Percentiles rank a stretch among this genome's conserved stretches.
Conservation (phyloP, 2,329 filamentous ascomycete genomes). For the Trichoderma sp. region DNA sequence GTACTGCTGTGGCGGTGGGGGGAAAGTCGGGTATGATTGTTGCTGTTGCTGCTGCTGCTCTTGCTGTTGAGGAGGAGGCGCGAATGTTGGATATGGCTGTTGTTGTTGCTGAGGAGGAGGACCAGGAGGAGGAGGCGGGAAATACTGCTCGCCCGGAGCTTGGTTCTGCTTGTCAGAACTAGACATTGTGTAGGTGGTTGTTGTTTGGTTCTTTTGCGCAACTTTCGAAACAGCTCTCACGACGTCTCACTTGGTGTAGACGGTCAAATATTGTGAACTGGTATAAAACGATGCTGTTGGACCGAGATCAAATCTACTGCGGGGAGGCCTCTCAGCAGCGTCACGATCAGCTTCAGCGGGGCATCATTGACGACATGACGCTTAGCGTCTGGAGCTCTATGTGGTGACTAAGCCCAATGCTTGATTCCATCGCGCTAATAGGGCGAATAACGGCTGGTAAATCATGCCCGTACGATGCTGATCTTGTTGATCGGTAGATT, state of each 20-base stretch:
- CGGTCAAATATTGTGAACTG: background rate
- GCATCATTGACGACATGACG: background rate
- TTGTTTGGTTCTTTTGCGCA: background rate
- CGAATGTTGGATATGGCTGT: background rate
- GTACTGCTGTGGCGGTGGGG: conserved; percentile 13
- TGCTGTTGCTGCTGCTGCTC: conserved; percentile 9
- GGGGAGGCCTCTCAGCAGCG: background rate
- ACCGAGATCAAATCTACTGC: background rate
- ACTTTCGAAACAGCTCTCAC: background rate
- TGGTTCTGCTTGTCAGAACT: conserved; percentile 7
- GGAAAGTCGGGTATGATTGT: conserved; percentile 8
- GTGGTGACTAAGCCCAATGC: conserved; percentile 10
- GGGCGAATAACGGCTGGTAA: background rate
- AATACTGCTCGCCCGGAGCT: conserved; percentile 18
- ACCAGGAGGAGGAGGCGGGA: conserved; percentile 21
- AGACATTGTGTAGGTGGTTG: background rate
- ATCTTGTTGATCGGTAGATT: background rate
- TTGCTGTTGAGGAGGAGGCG: background rate
- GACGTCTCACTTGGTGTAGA: background rate
- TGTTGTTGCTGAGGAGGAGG: conserved; percentile 7
- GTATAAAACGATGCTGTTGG: background rate
- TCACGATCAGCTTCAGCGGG: conserved; percentile 21
- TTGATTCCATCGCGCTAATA: background rate
- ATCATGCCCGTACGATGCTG: background rate
- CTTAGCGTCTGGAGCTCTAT: background rate